These are phyloP conservation scores for Podaxis sp. DNA, from an alignment of 768 basidiomycete species.

Conservation along the genomic window DNA sequence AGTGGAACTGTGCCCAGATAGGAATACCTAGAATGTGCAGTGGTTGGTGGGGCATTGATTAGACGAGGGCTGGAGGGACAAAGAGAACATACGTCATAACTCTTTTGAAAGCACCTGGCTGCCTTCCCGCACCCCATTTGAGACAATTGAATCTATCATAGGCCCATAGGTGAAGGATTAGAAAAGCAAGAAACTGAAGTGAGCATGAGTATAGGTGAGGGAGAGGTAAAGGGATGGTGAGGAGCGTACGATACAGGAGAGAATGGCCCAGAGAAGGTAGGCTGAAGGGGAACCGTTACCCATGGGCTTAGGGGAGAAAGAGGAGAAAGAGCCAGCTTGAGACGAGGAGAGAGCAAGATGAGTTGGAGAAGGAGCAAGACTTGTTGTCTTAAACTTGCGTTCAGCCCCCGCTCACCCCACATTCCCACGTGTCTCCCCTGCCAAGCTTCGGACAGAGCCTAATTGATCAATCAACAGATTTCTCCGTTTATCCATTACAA, in stretches of 20 bases:
- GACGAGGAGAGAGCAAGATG: neutral
- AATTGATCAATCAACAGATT: neutral
- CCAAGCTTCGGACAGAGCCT: neutral
- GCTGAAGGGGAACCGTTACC: constrained; percentile 72
- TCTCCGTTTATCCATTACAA: too few species aligned
- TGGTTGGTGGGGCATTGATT: constrained; percentile 19
- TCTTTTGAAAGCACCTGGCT: constrained; percentile 83
- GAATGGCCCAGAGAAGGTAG: constrained; percentile 75
- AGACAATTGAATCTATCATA: constrained; percentile 79
- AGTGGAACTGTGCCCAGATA: constrained; percentile 71
- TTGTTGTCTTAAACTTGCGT: neutral
- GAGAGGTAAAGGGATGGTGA: constrained; percentile 23
- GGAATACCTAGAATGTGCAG: constrained; percentile 57
- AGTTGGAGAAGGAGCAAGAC: neutral
- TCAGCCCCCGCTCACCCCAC: neutral
- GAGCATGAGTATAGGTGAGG: neutral
- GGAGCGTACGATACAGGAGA: constrained; percentile 60
- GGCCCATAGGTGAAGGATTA: constrained; percentile 74
- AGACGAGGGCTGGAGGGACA: neutral
- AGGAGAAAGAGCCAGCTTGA: constrained; percentile 31
- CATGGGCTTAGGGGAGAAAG: constrained; percentile 41
- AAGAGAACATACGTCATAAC: constrained; percentile 73
- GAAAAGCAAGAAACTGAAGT: constrained; percentile 64
- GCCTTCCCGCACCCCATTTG: constrained; percentile 71
- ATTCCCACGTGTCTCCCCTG: neutral